These are phyloP conservation scores for Monosporascus sp. DNA, from an alignment of 2,329 filamentous ascomycete genomes.

Conservation along the genomic window DNA sequence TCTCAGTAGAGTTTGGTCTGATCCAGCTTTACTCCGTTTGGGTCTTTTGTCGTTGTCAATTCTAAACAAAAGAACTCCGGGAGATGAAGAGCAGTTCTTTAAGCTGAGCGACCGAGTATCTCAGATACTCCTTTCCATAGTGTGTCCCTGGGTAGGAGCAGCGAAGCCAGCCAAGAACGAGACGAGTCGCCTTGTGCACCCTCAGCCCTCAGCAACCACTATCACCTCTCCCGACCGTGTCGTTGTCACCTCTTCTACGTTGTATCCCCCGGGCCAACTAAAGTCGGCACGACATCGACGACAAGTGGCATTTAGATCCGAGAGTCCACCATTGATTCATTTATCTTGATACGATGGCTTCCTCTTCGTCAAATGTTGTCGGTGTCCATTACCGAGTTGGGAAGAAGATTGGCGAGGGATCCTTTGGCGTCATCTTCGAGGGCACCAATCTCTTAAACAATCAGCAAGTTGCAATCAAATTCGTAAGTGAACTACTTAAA, in stretches of 20 bases:
- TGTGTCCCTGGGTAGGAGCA: slow-evolving; percentile 6
- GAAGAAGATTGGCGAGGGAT: slow-evolving; percentile 99
- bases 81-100: neutral
- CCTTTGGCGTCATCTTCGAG: slow-evolving; percentile 97
- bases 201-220: neutral
- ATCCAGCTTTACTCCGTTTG: neutral
- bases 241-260: neutral
- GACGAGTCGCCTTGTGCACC: neutral
- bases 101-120: slow-evolving; percentile 21
- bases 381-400: slow-evolving; percentile 98
- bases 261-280: neutral
- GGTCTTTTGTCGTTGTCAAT: neutral
- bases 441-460: slow-evolving; percentile 98
- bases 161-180: slow-evolving; percentile 1
- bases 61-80: slow-evolving; percentile 1
- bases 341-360: slow-evolving; percentile 58
- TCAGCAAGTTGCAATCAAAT: slow-evolving; percentile 99
- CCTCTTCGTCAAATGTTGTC: slow-evolving; percentile 92
- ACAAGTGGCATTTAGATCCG: neutral
- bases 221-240: neutral
- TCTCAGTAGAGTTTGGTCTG: neutral
- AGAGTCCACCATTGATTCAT: slow-evolving; percentile 10
- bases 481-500: slow-evolving; percentile 56
- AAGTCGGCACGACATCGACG: neutral
- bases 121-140: slow-evolving; percentile 18